Base-by-base conservation (phyloP, 345 rosid genomes). In the Turnera subulata region DNA sequence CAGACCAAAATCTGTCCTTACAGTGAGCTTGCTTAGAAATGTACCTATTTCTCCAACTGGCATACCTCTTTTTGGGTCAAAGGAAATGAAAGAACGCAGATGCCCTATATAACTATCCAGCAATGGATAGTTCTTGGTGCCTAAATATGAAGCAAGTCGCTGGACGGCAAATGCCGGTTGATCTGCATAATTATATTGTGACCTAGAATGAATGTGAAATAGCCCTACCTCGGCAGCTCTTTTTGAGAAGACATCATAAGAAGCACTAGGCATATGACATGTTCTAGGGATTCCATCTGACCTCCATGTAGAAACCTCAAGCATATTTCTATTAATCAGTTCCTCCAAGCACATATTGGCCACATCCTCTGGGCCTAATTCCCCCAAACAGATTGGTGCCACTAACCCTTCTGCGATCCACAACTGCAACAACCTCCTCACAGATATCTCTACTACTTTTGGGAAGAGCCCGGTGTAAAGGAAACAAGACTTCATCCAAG, bases 391-490 rank as follows among this genome's bases (percentile, higher is more conserved):
- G 12, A 18, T 5, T 10, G 24, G 42, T 17, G 33, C 2, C 13
- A 25, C 53, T 12, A 78, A 62, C 29, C 72, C 62, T 19, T 78
- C 82, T 0, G 82, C 73, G 23, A 71, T 61, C 79, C 77, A 78
- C 43, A 74, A 38, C 54, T 40, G 57, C 45, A 45, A 23, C 66
- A 78, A 22, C 56, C 82, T 68, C 51, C 82, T 66, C 4, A 71
- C 55, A 1, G 79, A 69, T 39, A 74, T 44, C 19, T 68, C 63
- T 11, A 32, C 46, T n/a, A 35, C 55, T 65, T 24, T 64, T 2
- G 78, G 82, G 13, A 78, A 78, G 49, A 74, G 66, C 20, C 71
- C 51, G 2, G 74, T 15, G 39, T 71, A 71, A 55, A 58, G 66
- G 38, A 78, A 33, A 47, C 77, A 71, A 35, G 43, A 60, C 63